A percentile compares a stretch with the other conserved stretches of the same genome.
Conservation (phyloP, 768 basidiomycete genomes). For the Lentinula lateritia region DNA sequence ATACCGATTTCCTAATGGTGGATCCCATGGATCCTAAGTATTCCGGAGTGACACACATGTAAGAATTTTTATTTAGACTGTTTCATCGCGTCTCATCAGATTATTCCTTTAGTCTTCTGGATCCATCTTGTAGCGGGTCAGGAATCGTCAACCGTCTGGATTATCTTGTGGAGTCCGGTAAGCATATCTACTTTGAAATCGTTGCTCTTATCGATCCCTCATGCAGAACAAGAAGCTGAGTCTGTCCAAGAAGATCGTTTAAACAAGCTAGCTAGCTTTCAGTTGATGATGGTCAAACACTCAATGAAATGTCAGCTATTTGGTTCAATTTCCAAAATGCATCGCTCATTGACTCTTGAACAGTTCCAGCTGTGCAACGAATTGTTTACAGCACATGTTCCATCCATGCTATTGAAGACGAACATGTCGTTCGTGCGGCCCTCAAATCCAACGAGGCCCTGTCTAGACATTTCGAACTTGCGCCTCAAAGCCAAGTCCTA, state of each 20-base stretch:
- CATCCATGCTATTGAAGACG: slow-evolving; percentile 86
- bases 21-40: slow-evolving; percentile 64
- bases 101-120: slow-evolving; percentile 51
- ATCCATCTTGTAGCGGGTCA: slow-evolving; percentile 95
- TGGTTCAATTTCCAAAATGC: slow-evolving; percentile 3
- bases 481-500: slow-evolving; percentile 59
- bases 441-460: slow-evolving; percentile 68
- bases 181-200: slow-evolving; percentile 12
- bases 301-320: slow-evolving; percentile 82
- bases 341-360: slow-evolving; percentile 3
- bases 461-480: slow-evolving; percentile 59
- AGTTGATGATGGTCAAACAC: slow-evolving; percentile 86
- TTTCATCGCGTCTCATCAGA: background rate
- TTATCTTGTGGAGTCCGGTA: slow-evolving; percentile 73
- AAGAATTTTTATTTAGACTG: slow-evolving; percentile 7
- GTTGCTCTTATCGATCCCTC: background rate
- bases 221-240: slow-evolving; percentile 51
- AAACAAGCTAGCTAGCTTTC: slow-evolving; percentile 81
- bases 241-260: slow-evolving; percentile 63
- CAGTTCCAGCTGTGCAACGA: slow-evolving; percentile 70
- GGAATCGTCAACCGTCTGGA: slow-evolving; percentile 90
- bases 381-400: slow-evolving; percentile 99
- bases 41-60: slow-evolving; percentile 81
- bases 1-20: slow-evolving; percentile 80
- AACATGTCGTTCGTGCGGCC: slow-evolving; percentile 77